Base-by-base conservation (phyloP, 768 basidiomycete species). In the Mycena leptocephala region DNA sequence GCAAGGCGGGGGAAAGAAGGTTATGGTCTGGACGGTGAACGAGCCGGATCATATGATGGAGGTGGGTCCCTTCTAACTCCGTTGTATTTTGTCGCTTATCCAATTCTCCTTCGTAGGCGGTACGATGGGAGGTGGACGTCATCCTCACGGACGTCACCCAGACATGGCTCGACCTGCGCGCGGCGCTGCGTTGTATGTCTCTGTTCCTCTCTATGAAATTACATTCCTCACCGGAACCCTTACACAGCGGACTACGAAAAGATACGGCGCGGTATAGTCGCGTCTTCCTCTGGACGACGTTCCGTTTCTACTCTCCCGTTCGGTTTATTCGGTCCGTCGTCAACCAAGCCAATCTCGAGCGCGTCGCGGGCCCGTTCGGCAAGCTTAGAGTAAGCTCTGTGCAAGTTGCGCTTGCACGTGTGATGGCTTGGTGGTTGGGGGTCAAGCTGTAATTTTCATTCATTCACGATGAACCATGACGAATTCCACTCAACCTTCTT, bases 21-120 rank as follows among this genome's bases (percentile, higher is more conserved):
- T 99, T 70, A 94, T 97, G 91, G 96, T 97, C 4, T 99, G 97
- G 98, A 99, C 98, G 0, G 98, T 99, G 32, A 99, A 99, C 81
- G 90, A 93, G 58, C 93, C 93, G 13, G 92, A 92, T 68, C 93
- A 96, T 81, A 96, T 97, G 96, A 95, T 96, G 90, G 95, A 97
- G 92, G 95, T 93, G 33, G 53, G 91, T 84, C 7, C 35, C 64
- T 63, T 32, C 32, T 69, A 30, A 37, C 26, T 56, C 72, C 63
- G 76, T n/a, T 63, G 37, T 70, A 56, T 28, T 69, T 48, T 24
- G 46, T 30, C 43, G 33, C 22, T 37, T 66, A 56, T 51, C 32
- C 14, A 35, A 26, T 68, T 22, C 73, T 67, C 63, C 55, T 73
- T n/a, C n/a, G 48, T 78, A 95, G 94, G 94, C 93, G 53, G 94